Evolutionary conservation across 2,329 filamentous ascomycete genomes (phyloP), one percentile per base, ranked within the genome.

Genomic region (Arthrobotrys pseudoclavata): DNA sequence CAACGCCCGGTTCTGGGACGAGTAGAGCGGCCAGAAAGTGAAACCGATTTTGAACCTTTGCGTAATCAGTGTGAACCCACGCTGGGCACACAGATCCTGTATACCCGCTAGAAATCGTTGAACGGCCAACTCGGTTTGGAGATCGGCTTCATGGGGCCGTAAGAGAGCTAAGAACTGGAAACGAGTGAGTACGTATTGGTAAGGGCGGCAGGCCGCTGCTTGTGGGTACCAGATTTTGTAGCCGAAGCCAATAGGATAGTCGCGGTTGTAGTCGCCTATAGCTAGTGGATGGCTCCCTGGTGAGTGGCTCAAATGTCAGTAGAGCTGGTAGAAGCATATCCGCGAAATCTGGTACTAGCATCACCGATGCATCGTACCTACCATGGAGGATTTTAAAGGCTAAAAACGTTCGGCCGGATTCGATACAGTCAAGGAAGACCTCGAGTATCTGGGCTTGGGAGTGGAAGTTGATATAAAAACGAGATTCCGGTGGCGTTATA

Each of bases 151-250:
- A 1, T 12, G 15, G 4, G 52, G 52, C 4, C 15, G 29, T 55
- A 55, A 13, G 4, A 55, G 29, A 10, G 52, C 29, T 37, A 55
- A 15, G 29, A 55, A 55, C 52, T 37, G 26, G 52, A 55, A 55
- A 20, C 1, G 2, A 4, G 20, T 37, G 6, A 31, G 13, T 10
- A 55, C 29, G 29, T 37, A 18, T 37, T 34, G 4, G 5, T 18
- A 2, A 15, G 26, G 52, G 7, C 12, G 52, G 9, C 20, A 20
- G 3, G 29, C n/a, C 1, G 52, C 9, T 1, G 1, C 12, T 55
- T 10, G 13, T 20, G 52, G 52, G 29, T 55, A 55, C 9, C 1
- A 6, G 24, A 55, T 24, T 20, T 34, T 18, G 20, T 55, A 55
- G 12, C 22, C 48, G 12, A 20, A 55, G n/a, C 52, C 52, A 1